phyloP scores from a whole-genome alignment of 148 eudicot species.

The Nyssa sinensis region DNA sequence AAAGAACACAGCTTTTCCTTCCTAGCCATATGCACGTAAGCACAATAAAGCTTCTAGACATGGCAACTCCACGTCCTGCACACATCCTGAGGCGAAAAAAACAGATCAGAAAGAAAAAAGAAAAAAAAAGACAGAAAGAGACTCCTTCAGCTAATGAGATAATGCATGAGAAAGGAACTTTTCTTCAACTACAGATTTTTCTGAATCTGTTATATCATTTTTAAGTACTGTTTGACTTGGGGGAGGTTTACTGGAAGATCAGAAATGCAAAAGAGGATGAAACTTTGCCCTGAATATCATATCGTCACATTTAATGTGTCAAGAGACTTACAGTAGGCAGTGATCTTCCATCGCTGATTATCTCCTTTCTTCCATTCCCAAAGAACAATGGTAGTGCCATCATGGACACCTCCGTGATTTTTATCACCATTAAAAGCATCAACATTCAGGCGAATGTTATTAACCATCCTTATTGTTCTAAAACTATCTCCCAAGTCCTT shows the following conservation, averaged over 20 bases:
- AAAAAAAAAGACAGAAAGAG: too few relatives aligned
- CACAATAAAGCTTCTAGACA: too few relatives aligned
- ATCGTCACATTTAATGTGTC: not conserved
- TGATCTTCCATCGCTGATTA: conserved; percentile 78
- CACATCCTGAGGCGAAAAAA: too few relatives aligned
- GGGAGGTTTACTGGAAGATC: not conserved
- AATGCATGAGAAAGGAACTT: not conserved
- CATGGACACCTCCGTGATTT: conserved; percentile 82
- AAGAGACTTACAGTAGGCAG: conserved; percentile 52
- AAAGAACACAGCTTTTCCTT: too few relatives aligned
- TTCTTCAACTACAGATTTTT: not conserved
- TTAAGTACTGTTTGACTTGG: not conserved
- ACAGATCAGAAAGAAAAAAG: too few relatives aligned
- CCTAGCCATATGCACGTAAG: too few relatives aligned
- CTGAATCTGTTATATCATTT: not conserved
- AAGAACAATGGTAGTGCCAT: conserved; percentile 67
- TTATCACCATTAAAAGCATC: conserved; percentile 78
- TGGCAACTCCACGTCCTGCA: too few relatives aligned
- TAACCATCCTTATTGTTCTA: conserved; percentile 62
- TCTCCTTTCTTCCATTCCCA: conserved; percentile 85
- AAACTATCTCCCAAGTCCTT: conserved; percentile 60
- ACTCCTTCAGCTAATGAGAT: not conserved
- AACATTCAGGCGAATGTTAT: conserved; percentile 48
- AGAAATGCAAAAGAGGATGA: too few relatives aligned
- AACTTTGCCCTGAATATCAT: not conserved